Percentiles rank a stretch among this genome's conserved stretches.
phyloP scores from a whole-genome alignment of 1,284 basidiomycete genomes.

The Spongiforma sp. region DNA sequence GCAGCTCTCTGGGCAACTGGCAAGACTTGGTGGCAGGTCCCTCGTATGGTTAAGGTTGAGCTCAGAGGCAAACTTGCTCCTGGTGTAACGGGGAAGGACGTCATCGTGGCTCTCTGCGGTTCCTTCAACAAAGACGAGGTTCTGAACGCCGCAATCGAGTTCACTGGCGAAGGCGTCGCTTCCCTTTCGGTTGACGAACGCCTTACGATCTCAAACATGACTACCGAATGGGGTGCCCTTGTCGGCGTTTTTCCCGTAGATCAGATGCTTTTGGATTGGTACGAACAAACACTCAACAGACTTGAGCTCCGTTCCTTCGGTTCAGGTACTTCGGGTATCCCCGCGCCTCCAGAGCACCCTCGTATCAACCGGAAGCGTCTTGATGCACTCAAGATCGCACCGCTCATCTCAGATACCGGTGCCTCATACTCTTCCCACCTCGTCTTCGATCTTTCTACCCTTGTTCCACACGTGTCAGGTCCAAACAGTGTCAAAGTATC shows the following conservation, averaged over 20 bases:
- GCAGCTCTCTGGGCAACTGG: conserved; percentile 99
- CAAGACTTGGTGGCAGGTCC: conserved; percentile 99
- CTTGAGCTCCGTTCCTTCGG: conserved; percentile 84
- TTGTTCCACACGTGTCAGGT: conserved; percentile 95
- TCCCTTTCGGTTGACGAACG: conserved; percentile 90
- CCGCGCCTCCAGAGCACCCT: conserved; percentile 82
- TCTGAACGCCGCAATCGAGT: conserved; percentile 98
- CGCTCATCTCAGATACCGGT: conserved; percentile 74
- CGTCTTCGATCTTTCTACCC: conserved; percentile 90
- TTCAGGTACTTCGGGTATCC: conserved; percentile 52
- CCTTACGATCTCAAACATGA: conserved; percentile 98
- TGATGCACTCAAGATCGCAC: conserved; percentile 61
- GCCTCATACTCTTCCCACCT: conserved; percentile 92
- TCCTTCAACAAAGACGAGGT: conserved; percentile 98
- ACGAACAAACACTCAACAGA: conserved; percentile 79
- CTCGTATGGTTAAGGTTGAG: conserved; percentile 95
- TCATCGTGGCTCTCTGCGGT: conserved; percentile 97
- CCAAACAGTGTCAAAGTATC: conserved; percentile 98
- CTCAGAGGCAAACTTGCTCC: conserved; percentile 82
- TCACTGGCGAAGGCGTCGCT: conserved; percentile 90
- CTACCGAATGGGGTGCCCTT: conserved; percentile 98
- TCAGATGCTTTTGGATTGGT: conserved; percentile 85
- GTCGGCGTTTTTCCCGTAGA: conserved; percentile 97
- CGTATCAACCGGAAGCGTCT: conserved; percentile 84
- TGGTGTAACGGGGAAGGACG: conserved; percentile 98